Evolutionary conservation across 768 basidiomycete genomes (phyloP), one percentile per base, ranked within the genome.

Genomic region (Leucocoprinus sp.): DNA sequence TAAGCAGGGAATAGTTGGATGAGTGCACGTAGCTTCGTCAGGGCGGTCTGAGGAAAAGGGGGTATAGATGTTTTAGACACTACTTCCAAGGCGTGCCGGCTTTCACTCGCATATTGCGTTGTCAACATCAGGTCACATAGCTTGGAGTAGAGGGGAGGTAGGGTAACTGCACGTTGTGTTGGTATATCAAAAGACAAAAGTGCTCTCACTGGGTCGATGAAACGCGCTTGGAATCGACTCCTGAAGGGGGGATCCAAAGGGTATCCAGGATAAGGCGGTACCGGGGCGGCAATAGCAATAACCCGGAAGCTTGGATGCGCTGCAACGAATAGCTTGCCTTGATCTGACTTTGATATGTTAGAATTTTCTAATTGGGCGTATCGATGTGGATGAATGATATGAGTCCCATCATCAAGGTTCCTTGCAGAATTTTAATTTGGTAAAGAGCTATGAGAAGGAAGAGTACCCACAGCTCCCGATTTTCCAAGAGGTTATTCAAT

Each of bases 331-430:
- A 63, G 59, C 45, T 71, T 71, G 19, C 65, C 67, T 40, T 58
- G 54, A 19, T 60, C 56, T 23, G 61, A 57, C n/a, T 54, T 57
- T 2, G 56, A 58, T 0, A 57, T 55, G 28, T 57, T 56, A 6
- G 53, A 40, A 2, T 59, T 51, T 45, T 74, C 70, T 19, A 82
- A 60, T 45, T 76, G 71, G 14, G 70, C 66, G 52, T 72, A 75
- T 22, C 78, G 74, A 46, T 78, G 74, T 0, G 78, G 74, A 50
- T 82, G 80, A 17, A 84, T 71, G 35, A 84, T 81, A 52, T 82
- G 80, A 1, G 79, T 79, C 26, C 80, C 80, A 48, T 84, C 80
- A 51, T 82, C 81, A 22, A 84, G 60, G 50, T 84, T 82, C 71
- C 78, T 80, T 48, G 5, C 36, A 17, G 17, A 1, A 43, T 2